These are phyloP conservation scores for Colletotrichum filicis DNA, from an alignment of 2,329 filamentous ascomycete genomes.

Conservation along the genomic window DNA sequence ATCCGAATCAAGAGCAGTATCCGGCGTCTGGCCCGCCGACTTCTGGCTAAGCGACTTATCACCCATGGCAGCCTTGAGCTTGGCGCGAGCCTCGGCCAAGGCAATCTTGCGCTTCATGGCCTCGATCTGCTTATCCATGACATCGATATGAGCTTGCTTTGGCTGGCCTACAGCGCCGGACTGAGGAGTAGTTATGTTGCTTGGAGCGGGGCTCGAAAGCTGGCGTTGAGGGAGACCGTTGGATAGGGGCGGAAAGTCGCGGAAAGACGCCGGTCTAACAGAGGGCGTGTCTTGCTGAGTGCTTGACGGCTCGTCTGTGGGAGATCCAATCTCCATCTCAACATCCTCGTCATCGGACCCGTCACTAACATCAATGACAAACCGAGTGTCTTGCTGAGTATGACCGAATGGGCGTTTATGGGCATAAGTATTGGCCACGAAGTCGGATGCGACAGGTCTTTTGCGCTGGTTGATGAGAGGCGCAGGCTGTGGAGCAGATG, in stretches of 20 bases:
- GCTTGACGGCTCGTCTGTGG: constrained; percentile 53
- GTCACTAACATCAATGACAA: constrained; percentile 90
- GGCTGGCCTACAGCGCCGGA: constrained; percentile 45
- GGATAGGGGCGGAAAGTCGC: constrained; percentile 57
- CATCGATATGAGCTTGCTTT: constrained; percentile 54
- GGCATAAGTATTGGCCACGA: constrained; percentile 65
- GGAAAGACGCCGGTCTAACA: constrained; percentile 51
- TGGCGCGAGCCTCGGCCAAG: constrained; percentile 67
- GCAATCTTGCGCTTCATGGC: constrained; percentile 69
- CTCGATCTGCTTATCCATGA: constrained; percentile 69
- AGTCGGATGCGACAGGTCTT: constrained; percentile 73
- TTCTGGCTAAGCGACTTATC: constrained; percentile 19
- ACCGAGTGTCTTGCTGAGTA: constrained; percentile 65
- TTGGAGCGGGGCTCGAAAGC: constrained; percentile 51
- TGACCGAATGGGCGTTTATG: constrained; percentile 73
- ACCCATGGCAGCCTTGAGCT: constrained; percentile 45
- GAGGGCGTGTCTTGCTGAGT: constrained; percentile 45
- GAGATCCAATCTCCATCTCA: constrained; percentile 74
- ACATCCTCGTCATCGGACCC: constrained; percentile 70
- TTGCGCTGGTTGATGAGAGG: constrained; percentile 46
- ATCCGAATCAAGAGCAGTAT: constrained; percentile 28
- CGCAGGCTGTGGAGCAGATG: constrained; percentile 44
- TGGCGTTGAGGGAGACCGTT: constrained; percentile 52
- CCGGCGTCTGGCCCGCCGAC: constrained; percentile 25
- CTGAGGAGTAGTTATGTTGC: constrained; percentile 48